A percentile compares a stretch with the other conserved stretches of the same genome.
Evolutionary conservation across 768 basidiomycete species (phyloP).

Genomic region (Termitomyces eurrhizus): DNA sequence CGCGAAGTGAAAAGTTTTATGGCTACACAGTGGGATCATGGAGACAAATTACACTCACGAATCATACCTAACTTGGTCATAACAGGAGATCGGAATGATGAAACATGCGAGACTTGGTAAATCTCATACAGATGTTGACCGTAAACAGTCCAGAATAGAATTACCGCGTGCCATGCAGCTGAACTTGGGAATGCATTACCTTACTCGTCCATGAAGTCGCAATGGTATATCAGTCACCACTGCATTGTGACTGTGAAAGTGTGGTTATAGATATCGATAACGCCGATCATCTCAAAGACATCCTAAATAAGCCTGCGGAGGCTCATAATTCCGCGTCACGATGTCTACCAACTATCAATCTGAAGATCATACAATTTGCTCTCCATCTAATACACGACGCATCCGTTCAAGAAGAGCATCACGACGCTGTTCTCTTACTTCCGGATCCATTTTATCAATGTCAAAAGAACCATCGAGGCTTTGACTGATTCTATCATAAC

Average conservation of each 20-base stretch:
- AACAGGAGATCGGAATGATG: background rate
- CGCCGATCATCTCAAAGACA: background rate
- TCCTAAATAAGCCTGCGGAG: background rate
- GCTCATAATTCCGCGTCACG: background rate
- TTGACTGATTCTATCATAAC: slow-evolving; percentile 1
- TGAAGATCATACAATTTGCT: background rate
- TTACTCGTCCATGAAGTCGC: background rate
- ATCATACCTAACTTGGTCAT: background rate
- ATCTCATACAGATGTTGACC: no score
- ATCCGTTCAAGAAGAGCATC: slow-evolving; percentile 10
- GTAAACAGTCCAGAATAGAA: background rate
- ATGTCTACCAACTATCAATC: background rate
- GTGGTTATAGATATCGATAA: background rate
- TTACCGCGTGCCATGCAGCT: no score
- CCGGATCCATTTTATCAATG: background rate
- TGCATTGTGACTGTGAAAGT: no score
- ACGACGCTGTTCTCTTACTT: slow-evolving; percentile 5
- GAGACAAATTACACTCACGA: background rate
- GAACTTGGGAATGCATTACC: no score
- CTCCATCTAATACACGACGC: slow-evolving; percentile 10
- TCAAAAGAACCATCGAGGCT: background rate
- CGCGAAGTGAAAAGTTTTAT: background rate
- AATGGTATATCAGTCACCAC: background rate
- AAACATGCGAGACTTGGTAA: background rate
- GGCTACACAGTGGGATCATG: background rate